Evolutionary conservation across 225 moss, liverwort and hornwort species (phyloP).

Genomic region (Physcomitrium patens): DNA sequence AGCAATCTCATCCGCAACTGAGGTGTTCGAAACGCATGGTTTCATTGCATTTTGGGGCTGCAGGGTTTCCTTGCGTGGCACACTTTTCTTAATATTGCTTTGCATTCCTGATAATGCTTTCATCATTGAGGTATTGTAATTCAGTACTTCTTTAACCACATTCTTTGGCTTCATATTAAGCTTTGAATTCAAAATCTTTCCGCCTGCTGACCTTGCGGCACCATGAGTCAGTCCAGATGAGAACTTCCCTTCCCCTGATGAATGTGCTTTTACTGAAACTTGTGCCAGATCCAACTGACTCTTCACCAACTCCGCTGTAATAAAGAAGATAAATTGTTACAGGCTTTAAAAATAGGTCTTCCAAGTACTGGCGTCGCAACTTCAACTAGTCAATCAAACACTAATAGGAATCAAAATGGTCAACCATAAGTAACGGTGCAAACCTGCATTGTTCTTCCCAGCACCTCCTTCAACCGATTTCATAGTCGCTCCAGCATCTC

Average conservation of each 20-base stretch:
- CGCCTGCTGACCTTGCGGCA: conserved; percentile 22
- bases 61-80: conserved; percentile 31
- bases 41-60: conserved; percentile 38
- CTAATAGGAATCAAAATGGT: conserved; percentile 3
- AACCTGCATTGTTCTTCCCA: conserved; percentile 46
- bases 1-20: conserved; percentile 36
- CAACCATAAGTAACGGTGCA: conserved; percentile 10
- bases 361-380: neutral
- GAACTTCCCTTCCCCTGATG: conserved; percentile 28
- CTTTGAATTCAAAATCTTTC: conserved; percentile 35
- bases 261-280: conserved; percentile 26
- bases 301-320: conserved; percentile 38
- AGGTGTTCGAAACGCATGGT: conserved; percentile 27
- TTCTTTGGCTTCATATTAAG: conserved; percentile 28
- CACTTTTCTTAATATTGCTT: conserved; percentile 27
- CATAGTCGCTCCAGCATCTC: conserved; percentile 41
- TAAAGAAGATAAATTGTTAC: conserved; percentile 22
- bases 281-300: conserved; percentile 25
- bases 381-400: conserved; percentile 14
- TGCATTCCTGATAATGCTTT: conserved; percentile 35
- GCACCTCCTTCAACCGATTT: conserved; percentile 38
- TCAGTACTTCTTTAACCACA: conserved; percentile 21
- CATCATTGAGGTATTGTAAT: conserved; percentile 31
- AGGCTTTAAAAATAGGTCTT: neutral
- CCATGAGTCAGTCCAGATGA: conserved; percentile 28